Evolutionary conservation across 352 stramenopile species (phyloP), one percentile per base, ranked within the genome.

Genomic region (Discostella stelligera): DNA sequence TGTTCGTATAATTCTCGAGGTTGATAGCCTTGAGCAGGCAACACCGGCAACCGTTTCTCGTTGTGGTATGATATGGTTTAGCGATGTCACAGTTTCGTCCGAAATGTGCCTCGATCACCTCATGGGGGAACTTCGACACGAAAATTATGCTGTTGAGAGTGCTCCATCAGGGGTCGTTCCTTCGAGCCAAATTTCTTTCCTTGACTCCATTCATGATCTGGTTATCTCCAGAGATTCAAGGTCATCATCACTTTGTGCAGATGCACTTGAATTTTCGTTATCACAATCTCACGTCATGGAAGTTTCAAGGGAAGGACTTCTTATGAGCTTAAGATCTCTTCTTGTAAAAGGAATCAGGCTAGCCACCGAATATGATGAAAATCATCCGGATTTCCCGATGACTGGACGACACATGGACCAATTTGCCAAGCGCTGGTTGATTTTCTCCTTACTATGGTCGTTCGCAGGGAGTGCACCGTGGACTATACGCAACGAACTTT

Each of bases 51-150:
- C 98, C n/a, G 98, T 99, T 46, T 98, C 94, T 92, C 95, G 98
- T 59, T 99, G 97, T 80, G 98, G 98, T 21, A 99, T 99, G 96
- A 95, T 99, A 30, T 99, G 97, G 96, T 99, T 99, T 79, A 97
- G 95, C 30, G 89, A 96, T 30, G 96, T 98, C 54, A 98, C 95
- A 11, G 91, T 99, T 58, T 94, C 96, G 44, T 95, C 93, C 13
- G 93, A 98, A 74, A 97, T 99, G 91, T 80, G 89, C 21, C 77
- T 95, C 32, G 50, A 89, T 25, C 74, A 94, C 68, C 58, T 93
- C 11, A 75, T 91, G 49, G 72, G 59, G 37, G 77, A 74, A 54
- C 70, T 94, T 3, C 60, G 74, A 32, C 86, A 71, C 27, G 68
- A 82, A 62, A 82, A 89, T 49, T 72, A 90, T 50, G 20, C 69